phyloP scores from a whole-genome alignment of 106 monocot genomes.

The Dendrobium nobile region DNA sequence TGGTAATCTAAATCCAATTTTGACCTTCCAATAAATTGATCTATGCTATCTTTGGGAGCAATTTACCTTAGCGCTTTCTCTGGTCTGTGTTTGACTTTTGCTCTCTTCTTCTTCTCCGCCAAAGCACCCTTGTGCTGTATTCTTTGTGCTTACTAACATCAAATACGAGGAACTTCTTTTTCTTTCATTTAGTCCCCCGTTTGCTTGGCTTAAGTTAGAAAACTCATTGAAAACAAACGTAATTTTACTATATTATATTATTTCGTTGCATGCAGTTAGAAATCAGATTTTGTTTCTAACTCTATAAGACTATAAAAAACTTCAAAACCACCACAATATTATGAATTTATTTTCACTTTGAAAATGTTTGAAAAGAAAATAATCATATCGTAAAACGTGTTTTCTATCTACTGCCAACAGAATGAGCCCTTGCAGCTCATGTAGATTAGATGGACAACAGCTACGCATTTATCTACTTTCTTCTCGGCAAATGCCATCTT shows the following conservation, averaged over 20 bases:
- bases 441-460: too few species aligned
- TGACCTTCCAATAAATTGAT: not conserved
- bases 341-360: too few species aligned
- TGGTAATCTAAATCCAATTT: not conserved
- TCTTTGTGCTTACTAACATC: not conserved
- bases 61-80: not conserved
- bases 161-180: not conserved
- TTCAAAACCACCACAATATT: too few species aligned
- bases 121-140: not conserved
- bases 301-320: too few species aligned
- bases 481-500: too few species aligned
- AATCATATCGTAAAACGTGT: too few species aligned
- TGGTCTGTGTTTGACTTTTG: not conserved
- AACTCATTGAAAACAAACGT: not conserved
- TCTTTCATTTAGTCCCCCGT: not conserved
- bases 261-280: too few species aligned
- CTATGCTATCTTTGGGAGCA: not conserved
- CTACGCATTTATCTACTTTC: too few species aligned
- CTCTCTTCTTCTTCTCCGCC: not conserved
- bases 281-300: too few species aligned
- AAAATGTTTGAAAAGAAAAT: too few species aligned
- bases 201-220: not conserved
- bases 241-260: not conserved
- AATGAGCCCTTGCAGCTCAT: too few species aligned
- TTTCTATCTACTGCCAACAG: too few species aligned